These are phyloP conservation scores for Lichtheimia hyalospora DNA, from an alignment of 371 early-diverging fungal species.

Conservation along the genomic window DNA sequence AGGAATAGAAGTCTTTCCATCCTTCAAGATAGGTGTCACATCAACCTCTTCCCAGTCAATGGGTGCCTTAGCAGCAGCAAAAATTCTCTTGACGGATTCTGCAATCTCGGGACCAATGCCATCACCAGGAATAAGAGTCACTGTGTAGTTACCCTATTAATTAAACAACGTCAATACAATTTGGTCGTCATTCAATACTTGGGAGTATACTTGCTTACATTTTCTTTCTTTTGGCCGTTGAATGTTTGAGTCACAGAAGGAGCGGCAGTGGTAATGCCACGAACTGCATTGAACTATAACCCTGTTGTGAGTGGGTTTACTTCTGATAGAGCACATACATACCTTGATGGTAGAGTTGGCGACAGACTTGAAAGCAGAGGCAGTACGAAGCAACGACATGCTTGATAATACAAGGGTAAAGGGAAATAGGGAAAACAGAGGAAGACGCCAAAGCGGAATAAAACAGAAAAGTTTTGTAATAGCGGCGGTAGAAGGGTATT, in stretches of 20 bases:
- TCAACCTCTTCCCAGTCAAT: constrained; percentile 97
- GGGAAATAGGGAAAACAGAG: constrained; percentile 1
- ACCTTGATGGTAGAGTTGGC: constrained; percentile 20
- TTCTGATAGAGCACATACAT: neutral
- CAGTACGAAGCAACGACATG: constrained; percentile 25
- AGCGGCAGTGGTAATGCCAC: constrained; percentile 57
- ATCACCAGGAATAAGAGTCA: constrained; percentile 97
- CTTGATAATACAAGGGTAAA: constrained; percentile 2
- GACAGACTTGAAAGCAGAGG: constrained; percentile 15
- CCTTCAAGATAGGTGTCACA: constrained; percentile 90
- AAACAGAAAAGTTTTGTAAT: neutral
- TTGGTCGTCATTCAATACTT: neutral
- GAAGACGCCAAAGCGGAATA: neutral
- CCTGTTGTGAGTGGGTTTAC: neutral
- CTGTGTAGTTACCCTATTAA: constrained; percentile 75
- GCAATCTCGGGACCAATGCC: constrained; percentile 99
- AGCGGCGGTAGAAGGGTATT: too few relatives aligned
- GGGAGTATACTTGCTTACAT: constrained; percentile 39
- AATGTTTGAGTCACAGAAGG: constrained; percentile 63
- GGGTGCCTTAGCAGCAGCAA: constrained; percentile 91
- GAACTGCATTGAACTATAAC: constrained; percentile 38
- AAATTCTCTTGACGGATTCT: constrained; percentile 89
- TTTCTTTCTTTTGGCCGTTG: constrained; percentile 63
- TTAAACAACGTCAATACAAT: neutral
- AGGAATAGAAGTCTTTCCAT: constrained; percentile 94